These are phyloP conservation scores for Lepidium africanum DNA, from an alignment of 345 rosid species.

Conservation along the genomic window DNA sequence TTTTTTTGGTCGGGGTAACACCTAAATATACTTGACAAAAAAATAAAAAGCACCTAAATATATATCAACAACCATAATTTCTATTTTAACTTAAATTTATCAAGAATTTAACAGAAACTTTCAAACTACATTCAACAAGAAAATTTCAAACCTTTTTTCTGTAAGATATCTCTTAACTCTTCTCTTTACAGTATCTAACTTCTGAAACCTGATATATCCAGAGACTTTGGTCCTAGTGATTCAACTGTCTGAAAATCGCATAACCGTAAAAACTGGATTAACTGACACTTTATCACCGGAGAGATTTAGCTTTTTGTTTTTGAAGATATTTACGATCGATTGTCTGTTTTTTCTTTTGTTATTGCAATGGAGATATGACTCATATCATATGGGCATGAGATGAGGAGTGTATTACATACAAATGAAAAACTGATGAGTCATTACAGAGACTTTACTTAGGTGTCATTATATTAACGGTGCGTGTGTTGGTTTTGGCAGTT, in stretches of 20 bases:
- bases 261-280: background rate
- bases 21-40: too few relatives aligned
- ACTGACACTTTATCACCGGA: background rate
- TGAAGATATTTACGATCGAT: background rate
- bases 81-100: background rate
- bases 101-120: background rate
- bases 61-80: background rate
- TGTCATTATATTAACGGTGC: conserved; percentile 21
- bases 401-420: background rate
- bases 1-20: too few relatives aligned
- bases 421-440: conserved; percentile 26
- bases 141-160: background rate
- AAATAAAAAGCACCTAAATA: background rate
- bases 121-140: background rate
- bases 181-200: conserved; percentile 1
- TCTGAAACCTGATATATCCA: background rate
- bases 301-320: background rate
- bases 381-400: background rate
- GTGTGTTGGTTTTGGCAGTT: conserved; percentile 23
- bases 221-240: background rate
- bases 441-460: conserved; percentile 7
- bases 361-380: background rate
- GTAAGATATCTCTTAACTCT: background rate
- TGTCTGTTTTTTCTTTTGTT: background rate
- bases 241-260: conserved; percentile 2